Conservation (phyloP, 108 stramenopile species). For the Cyclostephanos invisitatus region DNA sequence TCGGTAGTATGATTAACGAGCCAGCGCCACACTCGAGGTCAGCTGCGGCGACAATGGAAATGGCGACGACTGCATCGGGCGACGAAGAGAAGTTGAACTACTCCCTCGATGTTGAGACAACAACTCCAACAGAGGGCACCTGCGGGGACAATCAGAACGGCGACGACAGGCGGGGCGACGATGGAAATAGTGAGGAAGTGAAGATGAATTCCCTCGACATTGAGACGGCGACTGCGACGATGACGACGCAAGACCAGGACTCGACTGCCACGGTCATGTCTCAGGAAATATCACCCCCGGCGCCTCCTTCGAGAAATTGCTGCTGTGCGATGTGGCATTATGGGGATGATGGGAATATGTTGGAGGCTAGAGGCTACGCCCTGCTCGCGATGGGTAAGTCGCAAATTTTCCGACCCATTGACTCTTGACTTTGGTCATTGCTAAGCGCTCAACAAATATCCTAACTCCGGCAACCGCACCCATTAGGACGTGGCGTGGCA, state of each 20-base stretch:
- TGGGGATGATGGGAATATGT: slow-evolving; percentile 2
- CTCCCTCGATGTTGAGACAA: too few species aligned
- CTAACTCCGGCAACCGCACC: too few species aligned
- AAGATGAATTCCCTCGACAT: slow-evolving; percentile 1
- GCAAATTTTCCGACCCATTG: too few species aligned
- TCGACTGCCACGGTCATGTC: not conserved
- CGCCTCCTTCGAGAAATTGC: slow-evolving; percentile 8
- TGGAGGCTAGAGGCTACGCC: slow-evolving; percentile 27
- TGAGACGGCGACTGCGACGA: not conserved
- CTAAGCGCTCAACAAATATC: too few species aligned
- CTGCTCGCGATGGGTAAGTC: slow-evolving; percentile 21
- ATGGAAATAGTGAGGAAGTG: not conserved
- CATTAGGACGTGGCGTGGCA: slow-evolving; percentile 17
- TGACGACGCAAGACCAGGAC: not conserved
- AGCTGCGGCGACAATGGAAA: not conserved
- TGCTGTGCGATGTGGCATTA: slow-evolving; percentile 9
- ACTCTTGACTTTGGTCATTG: too few species aligned
- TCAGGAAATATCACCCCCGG: slow-evolving; percentile 1
- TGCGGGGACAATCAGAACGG: not conserved
- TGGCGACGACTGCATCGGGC: not conserved
- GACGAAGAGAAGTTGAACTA: too few species aligned
- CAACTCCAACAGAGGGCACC: not conserved
- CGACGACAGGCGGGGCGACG: not conserved
- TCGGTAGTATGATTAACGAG: not conserved
- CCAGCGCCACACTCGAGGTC: not conserved